These are phyloP conservation scores for Ceriops decandra DNA, from an alignment of 345 rosid genomes.

Conservation along the genomic window DNA sequence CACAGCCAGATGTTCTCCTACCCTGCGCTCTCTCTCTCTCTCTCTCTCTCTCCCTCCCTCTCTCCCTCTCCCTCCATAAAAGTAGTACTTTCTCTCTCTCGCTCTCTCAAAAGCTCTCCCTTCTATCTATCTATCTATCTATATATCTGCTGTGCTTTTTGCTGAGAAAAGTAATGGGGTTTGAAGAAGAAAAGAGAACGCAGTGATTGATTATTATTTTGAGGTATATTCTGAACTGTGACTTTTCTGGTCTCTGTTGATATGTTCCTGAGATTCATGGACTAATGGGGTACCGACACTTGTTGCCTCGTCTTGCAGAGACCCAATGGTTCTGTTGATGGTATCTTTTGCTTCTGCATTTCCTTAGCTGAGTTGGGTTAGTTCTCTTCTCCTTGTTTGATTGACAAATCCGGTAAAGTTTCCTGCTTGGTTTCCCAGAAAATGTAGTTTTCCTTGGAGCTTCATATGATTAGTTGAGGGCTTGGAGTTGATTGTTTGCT, in stretches of 20 bases:
- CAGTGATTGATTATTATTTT: constrained; percentile 9
- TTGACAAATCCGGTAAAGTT: constrained; percentile 9
- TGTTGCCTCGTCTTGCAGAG: constrained; percentile 1
- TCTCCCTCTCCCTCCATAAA: constrained; percentile 7
- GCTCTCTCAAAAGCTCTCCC: background rate
- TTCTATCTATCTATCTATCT: background rate
- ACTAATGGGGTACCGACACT: constrained; percentile 33
- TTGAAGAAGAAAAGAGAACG: constrained; percentile 3
- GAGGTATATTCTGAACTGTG: background rate
- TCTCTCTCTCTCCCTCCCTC: constrained; percentile 14
- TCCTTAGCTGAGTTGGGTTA: constrained; percentile 19
- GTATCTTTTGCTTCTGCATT: constrained; percentile 22
- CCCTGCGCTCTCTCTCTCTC: constrained; percentile 9
- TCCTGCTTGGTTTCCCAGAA: constrained; percentile 20
- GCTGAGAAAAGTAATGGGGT: constrained; percentile 4
- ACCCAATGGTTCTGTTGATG: constrained; percentile 11
- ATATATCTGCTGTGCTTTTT: background rate
- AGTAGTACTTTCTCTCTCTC: constrained; percentile 3
- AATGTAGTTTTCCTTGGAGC: background rate
- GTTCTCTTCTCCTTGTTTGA: background rate
- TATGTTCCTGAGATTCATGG: background rate
- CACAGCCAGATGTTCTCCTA: too few species aligned
- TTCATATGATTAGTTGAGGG: background rate
- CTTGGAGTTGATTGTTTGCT: background rate
- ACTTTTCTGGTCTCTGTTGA: background rate